Evolutionary conservation across 805 yeast species (phyloP), one percentile per base, ranked within the genome.

Genomic region (Wickerhamiella vanderwaltii): DNA sequence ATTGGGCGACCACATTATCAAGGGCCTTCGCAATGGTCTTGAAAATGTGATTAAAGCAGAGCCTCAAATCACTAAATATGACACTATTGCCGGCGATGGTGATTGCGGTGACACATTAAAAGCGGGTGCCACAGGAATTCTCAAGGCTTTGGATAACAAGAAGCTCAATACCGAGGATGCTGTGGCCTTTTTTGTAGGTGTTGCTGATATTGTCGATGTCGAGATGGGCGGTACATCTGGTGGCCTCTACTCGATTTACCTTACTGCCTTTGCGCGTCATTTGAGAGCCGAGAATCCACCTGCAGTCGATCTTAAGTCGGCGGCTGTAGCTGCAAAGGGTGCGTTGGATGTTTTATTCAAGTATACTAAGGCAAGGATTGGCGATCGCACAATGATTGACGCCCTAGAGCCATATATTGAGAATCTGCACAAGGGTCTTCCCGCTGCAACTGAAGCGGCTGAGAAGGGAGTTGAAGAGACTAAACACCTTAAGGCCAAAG

Each of bases 141-240:
- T 75, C 33, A 63, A 68, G 9, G 73, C 75, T 16, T 61, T 84
- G 35, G 62, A 68, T 23, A 58, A 60, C 20, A 28, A 44, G 13
- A 33, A 40, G 12, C 31, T 40, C 15, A 24, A 26, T 6, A 30
- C 30, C 15, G 48, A 57, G 3, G 63, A 67, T 6, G 56, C 71
- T 16, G 67, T 72, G n/a, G 67, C 75, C 39, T 73, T 81, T 1
- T 58, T 83, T 34, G 67, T 77, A n/a, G 73, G 73, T 49, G 69
- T 87, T 37, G 82, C 95, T 3, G 94, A 85, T 43, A 60, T 80
- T 16, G 85, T 87, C 26, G 96, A 87, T 57, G 75, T 75, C 43
- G 75, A 75, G n/a, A 88, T 88, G 96, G 97, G 96, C 41, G 97
- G 97, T 39, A 88, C 97, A 0, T 82, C 94, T 1, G 97, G 97